Conservation (phyloP, 352 stramenopile species). For the Phytophthora chlamydospora region DNA sequence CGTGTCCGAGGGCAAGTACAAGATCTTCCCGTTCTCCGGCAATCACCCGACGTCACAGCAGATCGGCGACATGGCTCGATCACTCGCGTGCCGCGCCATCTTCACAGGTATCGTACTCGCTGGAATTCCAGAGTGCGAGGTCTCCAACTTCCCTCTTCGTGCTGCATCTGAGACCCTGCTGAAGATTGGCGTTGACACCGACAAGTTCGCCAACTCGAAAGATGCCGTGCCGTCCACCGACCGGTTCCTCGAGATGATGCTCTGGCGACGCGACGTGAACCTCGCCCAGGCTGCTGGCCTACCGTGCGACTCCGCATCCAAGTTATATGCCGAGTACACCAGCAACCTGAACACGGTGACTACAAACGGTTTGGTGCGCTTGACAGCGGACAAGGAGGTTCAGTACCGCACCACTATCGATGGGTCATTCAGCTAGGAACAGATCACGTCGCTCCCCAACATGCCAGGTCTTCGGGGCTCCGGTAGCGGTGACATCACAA, state of each 20-base stretch:
- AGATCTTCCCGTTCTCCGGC: conserved; percentile 58
- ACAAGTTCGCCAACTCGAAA: conserved; percentile 17
- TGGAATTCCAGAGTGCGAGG: conserved; percentile 50
- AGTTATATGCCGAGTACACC: conserved; percentile 49
- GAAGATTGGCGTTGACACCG: conserved; percentile 52
- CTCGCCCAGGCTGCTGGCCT: conserved; percentile 40
- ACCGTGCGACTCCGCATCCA: conserved; percentile 50
- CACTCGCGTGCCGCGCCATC: conserved; percentile 45
- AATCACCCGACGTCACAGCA: conserved; percentile 42
- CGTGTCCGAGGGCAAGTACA: conserved; percentile 47
- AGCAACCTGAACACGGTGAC: conserved; percentile 46
- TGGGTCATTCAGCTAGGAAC: conserved; percentile 28
- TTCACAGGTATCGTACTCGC: conserved; percentile 51
- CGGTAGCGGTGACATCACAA: conserved; percentile 6
- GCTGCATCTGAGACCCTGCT: conserved; percentile 55
- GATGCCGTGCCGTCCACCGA: conserved; percentile 34
- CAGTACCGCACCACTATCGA: conserved; percentile 34
- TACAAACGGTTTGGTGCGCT: conserved; percentile 45
- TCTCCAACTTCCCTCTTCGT: conserved; percentile 52
- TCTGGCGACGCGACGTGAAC: conserved; percentile 56
- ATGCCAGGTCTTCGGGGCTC: conserved; percentile 10
- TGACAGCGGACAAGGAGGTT: conserved; percentile 48
- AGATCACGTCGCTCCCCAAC: conserved; percentile 19
- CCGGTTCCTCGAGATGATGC: conserved; percentile 49
- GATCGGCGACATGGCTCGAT: conserved; percentile 39